phyloP scores from a whole-genome alignment of 2,329 filamentous ascomycete genomes.

The Trichoderma simmonsii region DNA sequence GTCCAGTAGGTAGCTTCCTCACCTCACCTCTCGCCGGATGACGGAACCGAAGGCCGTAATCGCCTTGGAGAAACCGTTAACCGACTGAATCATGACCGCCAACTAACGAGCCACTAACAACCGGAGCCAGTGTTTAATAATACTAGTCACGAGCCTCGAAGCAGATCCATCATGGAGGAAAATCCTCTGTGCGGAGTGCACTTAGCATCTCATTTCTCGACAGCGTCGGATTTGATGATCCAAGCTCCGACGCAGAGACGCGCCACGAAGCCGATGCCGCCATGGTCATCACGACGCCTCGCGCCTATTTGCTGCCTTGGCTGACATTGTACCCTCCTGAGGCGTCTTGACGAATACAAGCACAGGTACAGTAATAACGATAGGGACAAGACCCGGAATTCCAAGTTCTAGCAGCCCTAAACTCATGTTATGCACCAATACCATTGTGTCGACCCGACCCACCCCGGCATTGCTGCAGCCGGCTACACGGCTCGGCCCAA shows the following conservation, averaged over 20 bases:
- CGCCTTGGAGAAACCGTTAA: background rate
- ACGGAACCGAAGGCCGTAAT: background rate
- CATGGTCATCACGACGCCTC: background rate
- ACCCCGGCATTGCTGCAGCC: constrained; percentile 11
- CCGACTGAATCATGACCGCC: background rate
- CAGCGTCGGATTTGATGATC: background rate
- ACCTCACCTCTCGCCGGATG: constrained; percentile 4
- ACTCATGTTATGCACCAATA: background rate
- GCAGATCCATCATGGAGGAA: background rate
- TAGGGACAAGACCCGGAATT: background rate
- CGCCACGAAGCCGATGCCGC: background rate
- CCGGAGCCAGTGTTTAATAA: background rate
- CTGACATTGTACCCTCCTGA: background rate
- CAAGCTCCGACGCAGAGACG: background rate
- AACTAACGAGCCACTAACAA: background rate
- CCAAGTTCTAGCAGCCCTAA: constrained; percentile 10
- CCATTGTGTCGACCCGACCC: constrained; percentile 8
- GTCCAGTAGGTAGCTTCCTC: constrained; percentile 2
- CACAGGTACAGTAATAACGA: background rate
- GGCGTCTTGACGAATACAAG: background rate
- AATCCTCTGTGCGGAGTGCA: background rate
- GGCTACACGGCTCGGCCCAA: constrained; percentile 21
- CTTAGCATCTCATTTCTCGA: background rate
- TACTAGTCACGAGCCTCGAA: background rate
- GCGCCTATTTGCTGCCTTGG: background rate